Conservation (phyloP, 306 rosid species). For the Biancaea sappan region DNA sequence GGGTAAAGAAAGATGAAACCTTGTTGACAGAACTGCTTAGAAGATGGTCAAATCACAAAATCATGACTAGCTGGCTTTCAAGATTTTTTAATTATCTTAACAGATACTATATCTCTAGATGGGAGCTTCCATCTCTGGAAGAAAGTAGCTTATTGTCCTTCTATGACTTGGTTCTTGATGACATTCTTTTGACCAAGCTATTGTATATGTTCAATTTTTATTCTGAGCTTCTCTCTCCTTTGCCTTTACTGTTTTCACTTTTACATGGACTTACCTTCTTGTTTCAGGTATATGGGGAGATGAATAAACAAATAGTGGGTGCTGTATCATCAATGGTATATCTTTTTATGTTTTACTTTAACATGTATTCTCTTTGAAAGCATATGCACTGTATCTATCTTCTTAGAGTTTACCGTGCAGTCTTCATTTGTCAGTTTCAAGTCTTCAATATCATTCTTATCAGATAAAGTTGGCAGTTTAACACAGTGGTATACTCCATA, state of each 20-base stretch:
- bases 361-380: not conserved
- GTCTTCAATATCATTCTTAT: conserved; percentile 1
- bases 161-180: conserved; percentile 62
- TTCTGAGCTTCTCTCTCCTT: not conserved
- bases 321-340: conserved; percentile 71
- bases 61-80: conserved; percentile 72
- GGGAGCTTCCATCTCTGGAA: conserved; percentile 58
- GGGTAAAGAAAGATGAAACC: conserved; percentile 68
- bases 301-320: conserved; percentile 63
- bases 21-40: conserved; percentile 71
- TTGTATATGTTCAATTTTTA: not conserved
- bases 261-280: not conserved
- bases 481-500: not conserved
- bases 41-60: conserved; percentile 86
- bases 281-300: conserved; percentile 64
- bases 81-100: conserved; percentile 64
- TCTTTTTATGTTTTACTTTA: not conserved
- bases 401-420: not conserved
- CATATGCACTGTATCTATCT: not conserved
- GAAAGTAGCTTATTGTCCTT: conserved; percentile 66
- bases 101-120: conserved; percentile 55
- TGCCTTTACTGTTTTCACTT: not conserved
- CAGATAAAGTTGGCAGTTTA: not conserved
- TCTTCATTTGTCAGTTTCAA: not conserved
- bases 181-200: not conserved